Evolutionary conservation across 75 land plant species (phyloP).

Genomic region (Isoetes taiwanensis): DNA sequence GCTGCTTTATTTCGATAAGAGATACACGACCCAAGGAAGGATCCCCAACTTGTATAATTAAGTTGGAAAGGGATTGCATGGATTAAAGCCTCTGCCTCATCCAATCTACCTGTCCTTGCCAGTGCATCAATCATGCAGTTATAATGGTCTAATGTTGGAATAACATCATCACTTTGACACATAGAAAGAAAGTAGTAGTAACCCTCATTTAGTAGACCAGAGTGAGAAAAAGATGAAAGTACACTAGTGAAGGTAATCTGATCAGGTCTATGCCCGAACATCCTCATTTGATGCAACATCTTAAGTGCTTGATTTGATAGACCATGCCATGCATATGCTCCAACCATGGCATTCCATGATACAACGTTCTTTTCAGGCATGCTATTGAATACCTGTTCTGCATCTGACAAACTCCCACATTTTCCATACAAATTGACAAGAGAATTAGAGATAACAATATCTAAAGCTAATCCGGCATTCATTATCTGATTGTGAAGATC

Average conservation of each 20-base stretch:
- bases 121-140: constrained; percentile 25
- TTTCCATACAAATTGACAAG: background rate
- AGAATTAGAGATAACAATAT: background rate
- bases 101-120: constrained; percentile 25
- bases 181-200: constrained; percentile 8
- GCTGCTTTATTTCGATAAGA: too few relatives aligned
- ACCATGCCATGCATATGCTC: background rate
- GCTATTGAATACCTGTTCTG: background rate
- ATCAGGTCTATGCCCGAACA: too few relatives aligned
- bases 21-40: too few relatives aligned
- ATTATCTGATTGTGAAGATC: background rate
- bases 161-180: constrained; percentile 12
- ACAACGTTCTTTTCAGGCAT: constrained; percentile 1
- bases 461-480: background rate
- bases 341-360: constrained; percentile 4
- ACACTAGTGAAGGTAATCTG: constrained; percentile 27
- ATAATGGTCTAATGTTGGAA: constrained; percentile 23
- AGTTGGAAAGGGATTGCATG: too few relatives aligned
- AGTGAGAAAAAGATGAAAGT: constrained; percentile 26
- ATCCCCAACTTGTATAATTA: too few relatives aligned
- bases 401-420: background rate
- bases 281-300: too few relatives aligned
- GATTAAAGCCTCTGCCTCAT: constrained; percentile 28
- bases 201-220: constrained; percentile 27
- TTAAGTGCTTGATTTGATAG: too few relatives aligned